Conservation (phyloP, 345 rosid species). For the Eucalyptus guilfoylei region DNA sequence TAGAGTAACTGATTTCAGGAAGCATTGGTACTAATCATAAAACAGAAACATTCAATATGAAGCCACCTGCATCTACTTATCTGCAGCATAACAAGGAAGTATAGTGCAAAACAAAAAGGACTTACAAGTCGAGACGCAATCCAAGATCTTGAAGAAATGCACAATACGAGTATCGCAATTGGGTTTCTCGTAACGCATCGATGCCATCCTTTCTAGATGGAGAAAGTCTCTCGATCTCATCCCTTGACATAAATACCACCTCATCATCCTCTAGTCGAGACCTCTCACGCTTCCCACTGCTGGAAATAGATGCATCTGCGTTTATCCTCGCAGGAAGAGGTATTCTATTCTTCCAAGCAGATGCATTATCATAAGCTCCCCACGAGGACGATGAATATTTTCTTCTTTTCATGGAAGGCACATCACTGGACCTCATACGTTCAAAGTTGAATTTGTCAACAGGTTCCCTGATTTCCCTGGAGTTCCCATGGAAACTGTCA, state of each 20-base stretch:
- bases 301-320: constrained; percentile 28
- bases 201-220: constrained; percentile 86
- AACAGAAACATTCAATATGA: background rate
- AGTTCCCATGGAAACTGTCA: constrained; percentile 2
- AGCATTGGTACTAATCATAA: background rate
- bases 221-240: constrained; percentile 61
- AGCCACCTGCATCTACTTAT: background rate
- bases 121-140: constrained; percentile 59
- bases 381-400: constrained; percentile 35
- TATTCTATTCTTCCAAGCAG: constrained; percentile 6
- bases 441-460: background rate
- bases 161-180: constrained; percentile 74
- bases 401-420: constrained; percentile 46
- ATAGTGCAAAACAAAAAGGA: background rate
- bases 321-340: constrained; percentile 21
- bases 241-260: constrained; percentile 52
- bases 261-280: constrained; percentile 55
- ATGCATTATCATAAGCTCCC: constrained; percentile 22
- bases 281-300: constrained; percentile 43
- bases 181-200: constrained; percentile 51
- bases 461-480: constrained; percentile 17
- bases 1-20: background rate
- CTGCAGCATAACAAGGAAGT: background rate
- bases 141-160: constrained; percentile 65
- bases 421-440: constrained; percentile 14